phyloP scores from a whole-genome alignment of 306 rosid species.

The Arachis stenosperma region DNA sequence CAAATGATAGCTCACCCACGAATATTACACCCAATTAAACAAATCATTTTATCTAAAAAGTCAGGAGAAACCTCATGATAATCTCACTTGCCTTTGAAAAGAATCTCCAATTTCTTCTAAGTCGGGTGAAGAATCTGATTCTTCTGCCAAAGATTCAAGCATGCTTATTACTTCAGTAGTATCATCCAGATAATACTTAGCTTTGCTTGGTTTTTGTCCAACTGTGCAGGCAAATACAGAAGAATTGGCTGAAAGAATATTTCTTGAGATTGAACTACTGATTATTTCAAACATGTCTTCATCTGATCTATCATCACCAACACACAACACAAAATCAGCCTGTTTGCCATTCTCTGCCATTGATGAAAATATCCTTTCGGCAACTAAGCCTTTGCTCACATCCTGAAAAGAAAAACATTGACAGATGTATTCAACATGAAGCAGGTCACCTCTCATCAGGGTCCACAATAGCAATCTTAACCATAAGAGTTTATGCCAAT shows the following conservation, averaged over 20 bases:
- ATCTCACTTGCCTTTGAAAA: slow-evolving; percentile 41
- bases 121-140: slow-evolving; percentile 46
- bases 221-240: slow-evolving; percentile 80
- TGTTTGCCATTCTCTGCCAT: slow-evolving; percentile 61
- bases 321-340: slow-evolving; percentile 81
- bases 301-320: slow-evolving; percentile 92
- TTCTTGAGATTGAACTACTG: slow-evolving; percentile 54
- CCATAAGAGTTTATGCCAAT: background rate
- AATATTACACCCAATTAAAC: slow-evolving; percentile 47
- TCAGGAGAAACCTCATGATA: slow-evolving; percentile 34
- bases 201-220: slow-evolving; percentile 88
- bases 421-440: slow-evolving; percentile 14
- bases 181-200: slow-evolving; percentile 72
- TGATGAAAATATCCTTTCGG: slow-evolving; percentile 70
- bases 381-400: slow-evolving; percentile 75
- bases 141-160: slow-evolving; percentile 69
- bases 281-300: slow-evolving; percentile 87
- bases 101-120: slow-evolving; percentile 43
- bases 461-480: background rate
- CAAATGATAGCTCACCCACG: slow-evolving; percentile 42
- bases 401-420: slow-evolving; percentile 52
- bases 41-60: slow-evolving; percentile 37
- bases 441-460: background rate
- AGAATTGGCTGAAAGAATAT: slow-evolving; percentile 56
- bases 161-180: slow-evolving; percentile 65